A percentile compares a stretch with the other conserved stretches of the same genome.
These are phyloP conservation scores for Pseudonitzschia pungens DNA, from an alignment of 108 stramenopile genomes.

Conservation along the genomic window DNA sequence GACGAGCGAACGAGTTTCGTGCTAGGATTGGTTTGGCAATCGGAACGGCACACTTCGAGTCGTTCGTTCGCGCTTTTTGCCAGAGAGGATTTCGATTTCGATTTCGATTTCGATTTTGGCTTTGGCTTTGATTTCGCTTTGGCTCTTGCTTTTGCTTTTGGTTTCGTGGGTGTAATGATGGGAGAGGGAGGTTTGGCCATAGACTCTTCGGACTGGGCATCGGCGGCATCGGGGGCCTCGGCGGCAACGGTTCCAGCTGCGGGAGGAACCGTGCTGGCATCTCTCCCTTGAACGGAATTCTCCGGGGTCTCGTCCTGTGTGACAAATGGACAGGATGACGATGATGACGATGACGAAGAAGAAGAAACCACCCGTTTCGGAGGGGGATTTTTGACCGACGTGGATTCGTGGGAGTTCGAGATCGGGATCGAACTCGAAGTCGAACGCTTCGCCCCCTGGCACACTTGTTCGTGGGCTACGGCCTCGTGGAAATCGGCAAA, in stretches of 20 bases:
- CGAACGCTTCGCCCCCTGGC: conserved; percentile 13
- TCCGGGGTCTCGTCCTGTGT: neutral
- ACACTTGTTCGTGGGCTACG: conserved; percentile 60
- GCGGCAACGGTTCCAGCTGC: neutral
- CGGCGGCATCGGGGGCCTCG: neutral
- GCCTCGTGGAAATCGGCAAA: conserved; percentile 67
- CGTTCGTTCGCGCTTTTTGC: too few species aligned
- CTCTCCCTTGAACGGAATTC: too few species aligned
- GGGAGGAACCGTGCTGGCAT: too few species aligned
- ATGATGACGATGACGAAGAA: neutral
- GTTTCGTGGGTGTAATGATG: conserved; percentile 1
- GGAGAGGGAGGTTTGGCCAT: neutral
- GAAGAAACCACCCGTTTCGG: too few species aligned
- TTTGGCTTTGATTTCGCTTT: neutral
- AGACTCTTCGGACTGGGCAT: neutral
- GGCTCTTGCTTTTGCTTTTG: neutral
- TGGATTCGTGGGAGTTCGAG: neutral
- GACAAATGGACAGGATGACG: neutral
- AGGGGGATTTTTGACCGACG: too few species aligned
- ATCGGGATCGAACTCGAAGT: neutral
- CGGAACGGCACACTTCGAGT: too few species aligned
- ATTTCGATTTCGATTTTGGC: neutral
- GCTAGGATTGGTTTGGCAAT: too few species aligned
- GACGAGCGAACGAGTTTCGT: too few species aligned
- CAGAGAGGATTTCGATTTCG: too few species aligned